phyloP scores from a whole-genome alignment of 1,284 basidiomycete species.

The Microbotryum scabiosae region DNA sequence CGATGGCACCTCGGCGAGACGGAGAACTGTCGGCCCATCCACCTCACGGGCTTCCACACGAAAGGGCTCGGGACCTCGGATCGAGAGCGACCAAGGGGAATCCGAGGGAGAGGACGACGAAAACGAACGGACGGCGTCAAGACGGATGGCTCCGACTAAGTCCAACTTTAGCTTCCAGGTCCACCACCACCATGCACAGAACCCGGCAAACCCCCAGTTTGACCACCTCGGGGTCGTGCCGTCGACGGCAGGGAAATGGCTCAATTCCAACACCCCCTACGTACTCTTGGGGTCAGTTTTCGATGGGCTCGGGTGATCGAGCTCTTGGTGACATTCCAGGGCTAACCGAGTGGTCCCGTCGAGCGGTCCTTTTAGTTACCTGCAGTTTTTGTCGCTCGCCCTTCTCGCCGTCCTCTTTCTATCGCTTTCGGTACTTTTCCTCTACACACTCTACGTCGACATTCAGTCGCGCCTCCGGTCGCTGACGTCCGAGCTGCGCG shows the following conservation, averaged over 20 bases:
- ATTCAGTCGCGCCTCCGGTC: slow-evolving; percentile 80
- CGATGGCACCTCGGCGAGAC: background rate
- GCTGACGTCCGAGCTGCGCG: slow-evolving; percentile 80
- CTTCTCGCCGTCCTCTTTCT: slow-evolving; percentile 74
- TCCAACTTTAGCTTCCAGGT: slow-evolving; percentile 30
- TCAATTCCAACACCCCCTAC: slow-evolving; percentile 42
- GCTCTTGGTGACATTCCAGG: background rate
- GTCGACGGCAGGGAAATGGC: slow-evolving; percentile 8
- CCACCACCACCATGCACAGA: slow-evolving; percentile 26
- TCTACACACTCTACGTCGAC: slow-evolving; percentile 81
- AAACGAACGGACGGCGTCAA: background rate
- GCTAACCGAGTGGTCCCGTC: background rate
- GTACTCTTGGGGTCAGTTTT: slow-evolving; percentile 63
- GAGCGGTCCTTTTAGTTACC: slow-evolving; percentile 51
- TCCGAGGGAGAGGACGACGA: background rate
- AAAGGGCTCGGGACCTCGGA: background rate
- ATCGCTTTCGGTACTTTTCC: slow-evolving; percentile 74
- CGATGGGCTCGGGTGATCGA: slow-evolving; percentile 19
- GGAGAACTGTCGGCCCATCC: background rate
- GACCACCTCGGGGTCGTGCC: too few species aligned
- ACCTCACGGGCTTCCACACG: too few species aligned
- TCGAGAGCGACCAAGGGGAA: slow-evolving; percentile 10
- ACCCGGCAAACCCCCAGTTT: too few species aligned
- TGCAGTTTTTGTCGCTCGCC: slow-evolving; percentile 92
- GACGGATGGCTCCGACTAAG: slow-evolving; percentile 2